phyloP scores from a whole-genome alignment of 805 yeast species.

The Cyberlindnera americana region DNA sequence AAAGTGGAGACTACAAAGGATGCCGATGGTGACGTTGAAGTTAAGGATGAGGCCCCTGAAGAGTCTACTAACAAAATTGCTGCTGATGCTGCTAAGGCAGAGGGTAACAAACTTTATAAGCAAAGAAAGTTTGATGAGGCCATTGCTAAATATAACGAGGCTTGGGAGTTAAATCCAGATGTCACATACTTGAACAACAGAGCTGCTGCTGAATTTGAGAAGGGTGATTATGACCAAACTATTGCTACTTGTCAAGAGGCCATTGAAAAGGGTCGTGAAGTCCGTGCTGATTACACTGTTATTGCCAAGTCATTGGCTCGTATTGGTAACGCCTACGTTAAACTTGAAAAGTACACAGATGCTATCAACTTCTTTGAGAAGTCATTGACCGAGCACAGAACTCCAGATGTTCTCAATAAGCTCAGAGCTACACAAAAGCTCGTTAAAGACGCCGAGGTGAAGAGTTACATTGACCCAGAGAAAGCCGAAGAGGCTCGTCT shows the following conservation, averaged over 20 bases:
- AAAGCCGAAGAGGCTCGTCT: slow-evolving; percentile 95
- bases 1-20: slow-evolving; percentile 30
- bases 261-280: slow-evolving; percentile 83
- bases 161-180: slow-evolving; percentile 78
- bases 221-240: slow-evolving; percentile 85
- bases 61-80: slow-evolving; percentile 32
- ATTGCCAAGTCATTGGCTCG: slow-evolving; percentile 93
- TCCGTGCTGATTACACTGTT: slow-evolving; percentile 86
- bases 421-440: slow-evolving; percentile 85
- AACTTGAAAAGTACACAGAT: slow-evolving; percentile 63
- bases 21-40: slow-evolving; percentile 32
- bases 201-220: slow-evolving; percentile 97
- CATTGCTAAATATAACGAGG: slow-evolving; percentile 77
- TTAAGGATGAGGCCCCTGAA: slow-evolving; percentile 23
- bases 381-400: slow-evolving; percentile 94
- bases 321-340: slow-evolving; percentile 77
- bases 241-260: slow-evolving; percentile 79
- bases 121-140: slow-evolving; percentile 89
- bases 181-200: slow-evolving; percentile 93
- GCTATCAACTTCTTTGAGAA: slow-evolving; percentile 83
- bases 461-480: slow-evolving; percentile 79
- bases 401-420: slow-evolving; percentile 87
- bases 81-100: slow-evolving; percentile 72
- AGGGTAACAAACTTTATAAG: slow-evolving; percentile 86
- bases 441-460: slow-evolving; percentile 72